Percentiles rank a stretch among this genome's conserved stretches.
phyloP scores from a whole-genome alignment of 116 monocot genomes.

The Zostera marina region DNA sequence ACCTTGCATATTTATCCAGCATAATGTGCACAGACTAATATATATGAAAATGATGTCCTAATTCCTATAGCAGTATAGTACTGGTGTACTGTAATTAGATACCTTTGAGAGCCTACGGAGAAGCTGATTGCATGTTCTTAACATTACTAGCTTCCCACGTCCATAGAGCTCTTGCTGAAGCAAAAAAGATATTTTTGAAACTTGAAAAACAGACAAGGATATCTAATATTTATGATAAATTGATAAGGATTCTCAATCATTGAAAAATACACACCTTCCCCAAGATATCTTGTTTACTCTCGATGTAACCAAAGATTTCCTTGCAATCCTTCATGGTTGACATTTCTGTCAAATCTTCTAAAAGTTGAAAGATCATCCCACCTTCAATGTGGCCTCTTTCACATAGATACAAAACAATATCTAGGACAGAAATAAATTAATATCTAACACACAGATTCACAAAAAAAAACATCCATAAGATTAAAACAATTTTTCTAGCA shows the following conservation, averaged over 20 bases:
- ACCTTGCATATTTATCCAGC: neutral
- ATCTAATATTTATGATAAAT: neutral
- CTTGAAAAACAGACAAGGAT: neutral
- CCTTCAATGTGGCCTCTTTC: conserved; percentile 95
- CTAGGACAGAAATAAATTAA: conserved; percentile 18
- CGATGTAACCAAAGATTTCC: conserved; percentile 97
- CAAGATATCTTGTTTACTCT: conserved; percentile 87
- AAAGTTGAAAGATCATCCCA: conserved; percentile 95
- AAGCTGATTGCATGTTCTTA: conserved; percentile 96
- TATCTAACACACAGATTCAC: neutral
- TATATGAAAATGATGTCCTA: neutral
- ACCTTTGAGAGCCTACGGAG: conserved; percentile 95
- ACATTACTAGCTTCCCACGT: conserved; percentile 96
- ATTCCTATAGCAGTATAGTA: too few species aligned
- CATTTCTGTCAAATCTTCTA: conserved; percentile 98
- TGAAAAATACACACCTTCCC: conserved; percentile 54
- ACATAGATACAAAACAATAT: conserved; percentile 84
- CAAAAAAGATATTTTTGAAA: neutral
- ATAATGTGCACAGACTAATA: neutral
- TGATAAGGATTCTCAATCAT: neutral
- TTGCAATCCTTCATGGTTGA: conserved; percentile 98
- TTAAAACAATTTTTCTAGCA: neutral
- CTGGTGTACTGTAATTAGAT: too few species aligned
- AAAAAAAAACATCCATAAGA: neutral
- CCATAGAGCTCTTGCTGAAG: conserved; percentile 90